phyloP scores from a whole-genome alignment of 768 basidiomycete species.

The Mycena galericulata region DNA sequence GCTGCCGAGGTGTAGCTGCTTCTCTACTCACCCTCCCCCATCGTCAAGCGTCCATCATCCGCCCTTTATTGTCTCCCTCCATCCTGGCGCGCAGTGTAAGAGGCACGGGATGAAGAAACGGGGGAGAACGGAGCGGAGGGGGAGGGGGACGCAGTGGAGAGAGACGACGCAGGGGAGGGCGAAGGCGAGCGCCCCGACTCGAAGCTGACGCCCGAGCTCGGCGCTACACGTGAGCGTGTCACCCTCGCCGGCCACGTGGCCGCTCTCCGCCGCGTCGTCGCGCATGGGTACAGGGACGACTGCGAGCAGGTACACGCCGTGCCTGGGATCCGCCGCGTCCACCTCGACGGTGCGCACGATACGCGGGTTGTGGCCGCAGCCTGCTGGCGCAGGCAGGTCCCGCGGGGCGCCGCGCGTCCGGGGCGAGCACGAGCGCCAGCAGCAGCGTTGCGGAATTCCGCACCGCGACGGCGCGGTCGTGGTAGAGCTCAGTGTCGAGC shows the following conservation, averaged over 20 bases:
- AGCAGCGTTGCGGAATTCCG: conserved; percentile 36
- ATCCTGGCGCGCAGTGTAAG: conserved; percentile 26
- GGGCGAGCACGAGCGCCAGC: conserved; percentile 29
- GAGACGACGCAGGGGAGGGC: not conserved
- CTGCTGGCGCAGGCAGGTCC: not conserved
- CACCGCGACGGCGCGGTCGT: conserved; percentile 44
- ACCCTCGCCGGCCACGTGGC: conserved; percentile 19
- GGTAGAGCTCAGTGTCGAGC: conserved; percentile 48
- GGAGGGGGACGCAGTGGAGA: conserved; percentile 38
- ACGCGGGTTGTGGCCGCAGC: conserved; percentile 24
- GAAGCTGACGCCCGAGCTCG: conserved; percentile 68
- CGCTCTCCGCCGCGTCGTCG: conserved; percentile 25
- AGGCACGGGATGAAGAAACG: conserved; percentile 37
- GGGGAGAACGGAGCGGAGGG: conserved; percentile 39
- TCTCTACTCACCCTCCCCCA: no score
- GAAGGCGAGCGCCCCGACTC: conserved; percentile 67
- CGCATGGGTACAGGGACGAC: conserved; percentile 21
- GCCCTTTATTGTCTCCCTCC: no score
- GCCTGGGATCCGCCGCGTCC: conserved; percentile 27
- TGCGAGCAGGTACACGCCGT: not conserved
- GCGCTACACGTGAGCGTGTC: conserved; percentile 26
- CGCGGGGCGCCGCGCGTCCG: conserved; percentile 11
- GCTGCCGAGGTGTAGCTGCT: no score
- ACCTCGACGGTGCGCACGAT: conserved; percentile 37
- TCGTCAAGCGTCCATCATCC: no score